These are phyloP conservation scores for Talaromyces sp. DNA, from an alignment of 2,329 filamentous ascomycete genomes.

Conservation along the genomic window DNA sequence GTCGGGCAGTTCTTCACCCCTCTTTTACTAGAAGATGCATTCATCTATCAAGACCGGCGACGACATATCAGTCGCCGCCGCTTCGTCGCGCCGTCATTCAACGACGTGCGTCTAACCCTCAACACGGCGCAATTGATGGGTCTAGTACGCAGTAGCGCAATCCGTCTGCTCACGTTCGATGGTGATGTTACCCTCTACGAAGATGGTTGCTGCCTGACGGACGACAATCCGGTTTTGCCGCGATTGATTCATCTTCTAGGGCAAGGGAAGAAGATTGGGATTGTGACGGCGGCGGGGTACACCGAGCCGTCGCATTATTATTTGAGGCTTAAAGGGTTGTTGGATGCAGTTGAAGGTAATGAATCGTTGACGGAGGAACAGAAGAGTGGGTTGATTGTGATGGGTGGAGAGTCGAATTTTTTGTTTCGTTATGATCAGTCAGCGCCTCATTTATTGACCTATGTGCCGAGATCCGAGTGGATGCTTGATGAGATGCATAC, in stretches of 20 bases:
- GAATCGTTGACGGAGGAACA: slow-evolving; percentile 59
- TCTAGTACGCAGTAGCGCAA: slow-evolving; percentile 67
- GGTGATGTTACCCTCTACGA: slow-evolving; percentile 96
- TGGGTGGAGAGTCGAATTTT: slow-evolving; percentile 96
- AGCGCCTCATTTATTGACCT: slow-evolving; percentile 64
- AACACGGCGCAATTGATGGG: slow-evolving; percentile 95
- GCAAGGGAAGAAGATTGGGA: slow-evolving; percentile 79
- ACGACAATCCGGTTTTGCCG: slow-evolving; percentile 71
- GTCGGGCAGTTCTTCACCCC: slow-evolving; percentile 93
- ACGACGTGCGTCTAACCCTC: slow-evolving; percentile 86
- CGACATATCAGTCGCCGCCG: slow-evolving; percentile 85
- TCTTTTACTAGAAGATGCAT: slow-evolving; percentile 81
- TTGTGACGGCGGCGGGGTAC: slow-evolving; percentile 95
- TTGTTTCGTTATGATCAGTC: slow-evolving; percentile 73
- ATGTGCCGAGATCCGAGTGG: slow-evolving; percentile 59
- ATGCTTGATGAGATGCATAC: slow-evolving; percentile 54
- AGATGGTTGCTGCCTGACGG: slow-evolving; percentile 74
- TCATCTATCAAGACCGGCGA: slow-evolving; percentile 81
- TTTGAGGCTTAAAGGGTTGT: slow-evolving; percentile 76
- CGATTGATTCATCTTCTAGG: slow-evolving; percentile 67
- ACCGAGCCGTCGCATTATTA: slow-evolving; percentile 84
- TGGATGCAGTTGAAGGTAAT: slow-evolving; percentile 70
- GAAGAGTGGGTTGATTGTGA: slow-evolving; percentile 78
- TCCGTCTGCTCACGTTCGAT: slow-evolving; percentile 90
- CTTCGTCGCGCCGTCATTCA: slow-evolving; percentile 95